Evolutionary conservation across 768 basidiomycete species (phyloP).

Genomic region (Rhodotorula toruloides): DNA sequence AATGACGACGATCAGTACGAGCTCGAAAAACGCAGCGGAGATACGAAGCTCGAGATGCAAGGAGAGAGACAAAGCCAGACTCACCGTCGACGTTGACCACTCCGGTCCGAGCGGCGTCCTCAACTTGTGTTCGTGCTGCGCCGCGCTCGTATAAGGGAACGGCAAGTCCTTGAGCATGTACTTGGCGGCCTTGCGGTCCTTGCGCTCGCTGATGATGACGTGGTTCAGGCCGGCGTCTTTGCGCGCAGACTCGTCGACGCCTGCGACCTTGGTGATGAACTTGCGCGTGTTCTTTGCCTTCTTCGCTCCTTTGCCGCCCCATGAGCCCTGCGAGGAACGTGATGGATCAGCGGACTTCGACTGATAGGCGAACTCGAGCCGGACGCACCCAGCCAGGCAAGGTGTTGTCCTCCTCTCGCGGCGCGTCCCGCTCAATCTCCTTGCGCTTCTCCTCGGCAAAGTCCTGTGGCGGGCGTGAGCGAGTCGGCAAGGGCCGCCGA

Average conservation of each 20-base stretch:
- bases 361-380: neutral
- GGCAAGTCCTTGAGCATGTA: conserved; percentile 88
- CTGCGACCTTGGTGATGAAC: conserved; percentile 73
- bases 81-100: conserved; percentile 76
- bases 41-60: neutral
- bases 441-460: conserved; percentile 77
- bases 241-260: conserved; percentile 70
- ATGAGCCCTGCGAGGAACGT: conserved; percentile 62
- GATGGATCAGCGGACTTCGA: neutral
- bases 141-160: conserved; percentile 86
- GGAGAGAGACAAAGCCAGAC: neutral
- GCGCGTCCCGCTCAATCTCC: conserved; percentile 81
- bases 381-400: conserved; percentile 88
- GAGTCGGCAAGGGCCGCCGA: neutral
- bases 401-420: conserved; percentile 77
- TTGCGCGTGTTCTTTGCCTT: conserved; percentile 52
- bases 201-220: conserved; percentile 91
- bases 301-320: conserved; percentile 73
- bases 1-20: too few species aligned
- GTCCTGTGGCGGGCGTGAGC: conserved; percentile 53
- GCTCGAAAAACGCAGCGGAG: too few species aligned
- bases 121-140: conserved; percentile 83
- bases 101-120: conserved; percentile 76
- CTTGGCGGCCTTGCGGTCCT: conserved; percentile 86
- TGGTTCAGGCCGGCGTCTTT: conserved; percentile 78